phyloP scores from a whole-genome alignment of 768 basidiomycete genomes.

The Mycena floridula region DNA sequence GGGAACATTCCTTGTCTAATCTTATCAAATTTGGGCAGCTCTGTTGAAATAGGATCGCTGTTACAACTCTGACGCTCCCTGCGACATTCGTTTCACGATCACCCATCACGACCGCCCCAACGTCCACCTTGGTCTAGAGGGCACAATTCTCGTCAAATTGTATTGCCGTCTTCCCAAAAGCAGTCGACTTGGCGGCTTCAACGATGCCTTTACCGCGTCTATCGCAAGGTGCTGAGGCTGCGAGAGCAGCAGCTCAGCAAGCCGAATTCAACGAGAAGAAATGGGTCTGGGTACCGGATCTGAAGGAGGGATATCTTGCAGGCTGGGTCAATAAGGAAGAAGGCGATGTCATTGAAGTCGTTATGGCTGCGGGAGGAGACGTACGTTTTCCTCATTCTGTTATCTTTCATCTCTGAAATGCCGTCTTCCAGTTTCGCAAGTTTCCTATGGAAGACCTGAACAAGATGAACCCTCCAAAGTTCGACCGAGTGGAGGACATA shows the following conservation, averaged over 20 bases:
- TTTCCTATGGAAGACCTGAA: conserved; percentile 78
- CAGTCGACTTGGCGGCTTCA: no score
- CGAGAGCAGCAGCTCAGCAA: conserved; percentile 81
- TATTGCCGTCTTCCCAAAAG: no score
- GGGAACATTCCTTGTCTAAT: no score
- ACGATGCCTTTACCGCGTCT: conserved; percentile 48
- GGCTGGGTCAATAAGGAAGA: conserved; percentile 92
- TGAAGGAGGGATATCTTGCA: conserved; percentile 86
- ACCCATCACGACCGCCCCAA: no score
- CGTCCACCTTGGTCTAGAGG: no score
- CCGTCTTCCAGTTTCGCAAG: conserved; percentile 44
- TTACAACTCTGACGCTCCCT: no score
- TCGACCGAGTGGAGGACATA: conserved; percentile 96
- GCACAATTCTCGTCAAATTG: no score
- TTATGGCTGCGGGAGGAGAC: conserved; percentile 82
- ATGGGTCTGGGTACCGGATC: conserved; percentile 98
- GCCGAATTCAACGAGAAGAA: conserved; percentile 97
- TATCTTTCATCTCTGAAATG: neutral
- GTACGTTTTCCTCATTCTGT: conserved; percentile 33
- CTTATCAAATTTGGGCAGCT: no score
- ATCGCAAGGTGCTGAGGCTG: conserved; percentile 62
- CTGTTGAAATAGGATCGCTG: no score
- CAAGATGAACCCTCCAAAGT: conserved; percentile 99
- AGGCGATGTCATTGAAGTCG: conserved; percentile 74
- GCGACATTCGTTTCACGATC: no score